Base-by-base conservation (phyloP, 495 filamentous ascomycete genomes). In the Ascodesmis nigricans region DNA sequence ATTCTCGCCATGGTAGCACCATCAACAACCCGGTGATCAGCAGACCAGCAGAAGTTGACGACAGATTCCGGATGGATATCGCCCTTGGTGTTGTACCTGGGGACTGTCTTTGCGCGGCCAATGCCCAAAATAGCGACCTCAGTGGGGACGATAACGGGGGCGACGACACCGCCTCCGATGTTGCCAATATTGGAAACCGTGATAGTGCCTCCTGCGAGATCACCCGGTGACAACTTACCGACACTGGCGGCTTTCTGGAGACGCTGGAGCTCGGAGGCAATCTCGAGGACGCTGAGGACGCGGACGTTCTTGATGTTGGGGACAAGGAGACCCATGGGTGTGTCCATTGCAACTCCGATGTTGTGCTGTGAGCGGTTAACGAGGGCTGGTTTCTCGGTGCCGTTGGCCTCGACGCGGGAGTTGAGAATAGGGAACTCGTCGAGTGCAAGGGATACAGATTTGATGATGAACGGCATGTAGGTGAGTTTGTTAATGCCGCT, bases 151-250 rank as follows among this genome's bases (percentile, higher is more conserved):
- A 95, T 74, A n/a, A 99, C 73, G 1, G 90, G 90, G 3, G 72
- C 68, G 16, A 95, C 70, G 45, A 90, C 91, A 0, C 76, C 84
- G 2, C 90, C 90, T 11, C 90, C 90, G 25, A 99, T 81, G 42
- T 69, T 90, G n/a, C 90, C 90, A 40, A 99, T 83, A 48, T 99
- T 99, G 39, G 79, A 91, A 17, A 99, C 69, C 0, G 90, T 93
- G 48, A 99, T 81, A 0, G 87, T 93, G 2, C 81, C 82, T 21
- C 83, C 83, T 31, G 56, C 66, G 32, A 95, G 56, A 55, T 99
- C 83, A 5, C 68, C 62, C 3, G 73, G 59, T 0, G 71, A 63
- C 4, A 99, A 64, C 51, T 78, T 82, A 2, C 79, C 80, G 6
- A 63, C 56, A 9, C 64, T 60, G 1, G 79, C 90, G 0, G 78